These are phyloP conservation scores for Carex parvula DNA, from an alignment of 176 grass and related monocot genomes.

Conservation along the genomic window DNA sequence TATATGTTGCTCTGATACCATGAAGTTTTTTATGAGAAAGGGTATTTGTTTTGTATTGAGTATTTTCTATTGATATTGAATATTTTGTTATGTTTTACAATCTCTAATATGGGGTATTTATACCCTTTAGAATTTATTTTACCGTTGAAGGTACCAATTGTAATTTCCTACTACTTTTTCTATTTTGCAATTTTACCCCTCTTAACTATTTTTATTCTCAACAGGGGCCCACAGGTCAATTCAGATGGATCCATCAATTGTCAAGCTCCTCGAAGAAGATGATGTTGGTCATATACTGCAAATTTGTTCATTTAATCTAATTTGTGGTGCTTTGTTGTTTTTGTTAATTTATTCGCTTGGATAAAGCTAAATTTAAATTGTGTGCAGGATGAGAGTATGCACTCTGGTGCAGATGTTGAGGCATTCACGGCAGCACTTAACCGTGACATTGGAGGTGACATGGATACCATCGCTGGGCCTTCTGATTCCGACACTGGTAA, in stretches of 20 bases:
- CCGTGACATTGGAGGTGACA: slow-evolving; percentile 75
- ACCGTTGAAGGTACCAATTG: no score
- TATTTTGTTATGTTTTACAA: no score
- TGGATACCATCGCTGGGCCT: slow-evolving; percentile 27
- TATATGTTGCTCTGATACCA: no score
- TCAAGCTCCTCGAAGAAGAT: slow-evolving; percentile 91
- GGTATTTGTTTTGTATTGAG: no score
- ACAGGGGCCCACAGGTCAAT: background rate
- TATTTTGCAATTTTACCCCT: no score
- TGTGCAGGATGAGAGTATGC: slow-evolving; percentile 83
- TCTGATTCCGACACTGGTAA: slow-evolving; percentile 48
- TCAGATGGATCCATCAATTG: slow-evolving; percentile 82
- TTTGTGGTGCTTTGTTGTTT: background rate
- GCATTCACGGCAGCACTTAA: slow-evolving; percentile 87
- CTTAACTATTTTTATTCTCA: no score
- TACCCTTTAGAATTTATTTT: no score
- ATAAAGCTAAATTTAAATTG: slow-evolving; percentile 13
- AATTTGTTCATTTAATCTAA: slow-evolving; percentile 5
- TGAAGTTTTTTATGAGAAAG: no score
- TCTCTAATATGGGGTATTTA: no score
- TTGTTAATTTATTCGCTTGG: slow-evolving; percentile 12
- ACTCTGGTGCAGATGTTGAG: slow-evolving; percentile 90
- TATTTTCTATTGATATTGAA: no score
- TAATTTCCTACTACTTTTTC: no score
- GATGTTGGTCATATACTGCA: slow-evolving; percentile 41